Evolutionary conservation across 345 rosid species (phyloP), one percentile per base, ranked within the genome.

Genomic region (Carallia brachiata): DNA sequence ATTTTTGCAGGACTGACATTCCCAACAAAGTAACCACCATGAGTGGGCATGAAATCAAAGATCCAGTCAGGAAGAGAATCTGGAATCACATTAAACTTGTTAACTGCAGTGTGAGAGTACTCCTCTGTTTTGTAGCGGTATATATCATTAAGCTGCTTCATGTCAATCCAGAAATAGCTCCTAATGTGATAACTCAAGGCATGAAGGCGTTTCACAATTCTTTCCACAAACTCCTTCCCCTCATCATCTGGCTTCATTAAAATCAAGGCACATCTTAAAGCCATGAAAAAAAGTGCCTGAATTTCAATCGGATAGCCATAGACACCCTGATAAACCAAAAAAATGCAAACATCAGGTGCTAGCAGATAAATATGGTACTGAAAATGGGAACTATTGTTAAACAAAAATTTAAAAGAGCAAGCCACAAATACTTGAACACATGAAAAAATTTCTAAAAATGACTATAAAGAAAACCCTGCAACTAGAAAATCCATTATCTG

Each of bases 31-130:
- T 90, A 91, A 59, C 98, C 98, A 44, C 97, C 98, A 1, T 67
- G 83, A 72, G 75, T 62, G 6, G 98, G 93, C 95, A 94, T 91
- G 62, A 94, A 94, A 80, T 94, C 95, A 13, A 94, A 94, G 53
- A 90, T 63, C 98, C 98, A 91, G 67, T 91, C 98, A 2, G 96
- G 97, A 65, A 94, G 97, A 67, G 98, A 94, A 76, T 93, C 96
- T 6, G 97, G 98, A 61, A 93, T 93, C 16, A 93, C 98, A 39
- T 93, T 93, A 76, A 91, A 94, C 82, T 91, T 94, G 89, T 91
- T 94, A 44, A 94, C 88, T 9, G 98, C 97, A 7, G 98, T 94
- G 62, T 94, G 96, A 39, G 97, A 94, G 79, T 94, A 94, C 72
- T 94, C 98, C 85, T 95, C 97, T 13, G 97, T 95, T 84, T 92